A percentile compares a stretch with the other conserved stretches of the same genome.
Evolutionary conservation across 2,329 filamentous ascomycete genomes (phyloP).

Genomic region (Trematosphaeria pertusa): DNA sequence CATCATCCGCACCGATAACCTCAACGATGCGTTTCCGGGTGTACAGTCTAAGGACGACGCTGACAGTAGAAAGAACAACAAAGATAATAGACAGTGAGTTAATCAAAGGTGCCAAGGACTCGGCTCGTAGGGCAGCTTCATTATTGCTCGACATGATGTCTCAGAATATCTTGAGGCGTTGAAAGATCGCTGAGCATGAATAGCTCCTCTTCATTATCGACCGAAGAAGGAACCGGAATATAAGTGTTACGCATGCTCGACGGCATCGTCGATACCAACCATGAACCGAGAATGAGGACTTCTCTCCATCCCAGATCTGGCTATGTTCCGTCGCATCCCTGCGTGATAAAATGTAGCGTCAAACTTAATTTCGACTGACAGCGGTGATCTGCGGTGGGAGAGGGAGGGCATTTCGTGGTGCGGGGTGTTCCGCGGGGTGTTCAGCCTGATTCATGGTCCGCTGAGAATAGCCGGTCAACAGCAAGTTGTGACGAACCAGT

Average conservation of each 20-base stretch:
- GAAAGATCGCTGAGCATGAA: neutral
- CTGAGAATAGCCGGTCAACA: neutral
- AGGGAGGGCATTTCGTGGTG: neutral
- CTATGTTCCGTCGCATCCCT: neutral
- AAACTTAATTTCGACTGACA: conserved; percentile 6
- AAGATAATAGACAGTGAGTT: conserved; percentile 16
- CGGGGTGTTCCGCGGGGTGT: too few species aligned
- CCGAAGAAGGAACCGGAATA: neutral
- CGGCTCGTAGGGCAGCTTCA: conserved; percentile 5
- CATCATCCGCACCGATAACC: conserved; percentile 16
- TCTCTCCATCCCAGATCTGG: neutral
- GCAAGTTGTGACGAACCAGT: neutral
- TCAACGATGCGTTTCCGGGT: conserved; percentile 11
- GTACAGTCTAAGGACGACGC: conserved; percentile 15
- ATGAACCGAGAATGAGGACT: too few species aligned
- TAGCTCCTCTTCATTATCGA: neutral
- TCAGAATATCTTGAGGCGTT: neutral
- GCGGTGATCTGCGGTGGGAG: neutral
- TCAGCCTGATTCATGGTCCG: neutral
- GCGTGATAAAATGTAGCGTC: conserved; percentile 1
- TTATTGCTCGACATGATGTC: conserved; percentile 9
- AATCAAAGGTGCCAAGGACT: conserved; percentile 13
- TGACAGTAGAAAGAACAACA: conserved; percentile 14
- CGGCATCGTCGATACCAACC: neutral
- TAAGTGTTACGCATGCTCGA: neutral